phyloP scores from a whole-genome alignment of 1,139 yeast species.

The Spathaspora jeffriesii region DNA sequence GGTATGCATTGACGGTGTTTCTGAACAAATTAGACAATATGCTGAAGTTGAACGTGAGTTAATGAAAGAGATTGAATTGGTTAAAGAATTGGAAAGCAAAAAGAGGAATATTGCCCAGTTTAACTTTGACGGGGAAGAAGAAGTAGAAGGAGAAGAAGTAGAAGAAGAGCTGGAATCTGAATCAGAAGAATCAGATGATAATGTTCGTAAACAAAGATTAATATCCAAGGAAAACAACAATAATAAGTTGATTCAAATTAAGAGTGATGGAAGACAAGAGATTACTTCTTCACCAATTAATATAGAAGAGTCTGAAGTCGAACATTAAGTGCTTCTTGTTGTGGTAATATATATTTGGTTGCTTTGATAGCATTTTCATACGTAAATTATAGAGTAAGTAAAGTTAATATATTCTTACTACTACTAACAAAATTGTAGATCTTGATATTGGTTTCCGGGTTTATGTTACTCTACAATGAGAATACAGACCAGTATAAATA shows the following conservation, averaged over 20 bases:
- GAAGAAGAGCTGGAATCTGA: constrained; percentile 12
- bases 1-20: constrained; percentile 13
- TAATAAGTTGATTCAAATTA: constrained; percentile 25
- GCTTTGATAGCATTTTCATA: neutral
- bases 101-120: constrained; percentile 9
- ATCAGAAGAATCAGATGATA: constrained; percentile 17
- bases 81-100: constrained; percentile 8
- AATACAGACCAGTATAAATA: no score
- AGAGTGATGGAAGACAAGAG: constrained; percentile 22
- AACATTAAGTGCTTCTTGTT: neutral
- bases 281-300: constrained; percentile 22
- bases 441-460: no score
- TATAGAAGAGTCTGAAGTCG: constrained; percentile 4
- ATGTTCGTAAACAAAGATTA: constrained; percentile 34
- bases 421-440: no score
- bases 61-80: constrained; percentile 8
- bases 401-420: neutral
- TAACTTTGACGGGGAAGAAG: constrained; percentile 13
- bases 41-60: constrained; percentile 13
- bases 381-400: neutral
- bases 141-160: constrained; percentile 13
- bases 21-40: constrained; percentile 18
- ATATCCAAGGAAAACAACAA: constrained; percentile 28
- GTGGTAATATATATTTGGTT: neutral
- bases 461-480: neutral